Conservation (phyloP, 2,329 filamentous ascomycete species). For the Fusarium sp. region DNA sequence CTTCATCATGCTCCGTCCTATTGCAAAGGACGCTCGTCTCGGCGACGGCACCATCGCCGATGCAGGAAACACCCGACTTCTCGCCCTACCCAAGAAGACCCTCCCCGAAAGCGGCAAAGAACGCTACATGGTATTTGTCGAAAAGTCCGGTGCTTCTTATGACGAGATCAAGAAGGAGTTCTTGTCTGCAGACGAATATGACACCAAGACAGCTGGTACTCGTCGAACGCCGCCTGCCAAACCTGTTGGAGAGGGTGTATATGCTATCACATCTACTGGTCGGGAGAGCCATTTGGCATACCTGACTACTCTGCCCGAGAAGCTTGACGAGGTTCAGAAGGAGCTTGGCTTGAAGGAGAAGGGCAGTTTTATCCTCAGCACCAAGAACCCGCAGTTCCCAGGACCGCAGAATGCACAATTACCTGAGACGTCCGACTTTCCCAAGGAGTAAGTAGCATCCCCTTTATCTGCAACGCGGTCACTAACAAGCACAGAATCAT, state of each 20-base stretch:
- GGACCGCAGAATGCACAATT: conserved; percentile 74
- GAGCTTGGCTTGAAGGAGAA: conserved; percentile 78
- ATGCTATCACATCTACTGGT: conserved; percentile 80
- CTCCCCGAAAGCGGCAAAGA: conserved; percentile 78
- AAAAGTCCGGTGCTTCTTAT: conserved; percentile 76
- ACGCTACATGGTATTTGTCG: conserved; percentile 84
- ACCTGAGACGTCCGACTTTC: conserved; percentile 75
- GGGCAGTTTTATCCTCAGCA: conserved; percentile 82
- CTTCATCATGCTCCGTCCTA: conserved; percentile 82
- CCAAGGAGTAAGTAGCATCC: conserved; percentile 69
- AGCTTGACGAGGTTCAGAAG: conserved; percentile 78
- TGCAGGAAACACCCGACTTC: conserved; percentile 74
- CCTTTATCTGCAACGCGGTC: background rate
- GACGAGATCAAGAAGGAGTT: conserved; percentile 80
- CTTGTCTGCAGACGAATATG: conserved; percentile 74
- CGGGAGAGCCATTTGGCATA: conserved; percentile 83
- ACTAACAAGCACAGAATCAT: conserved; percentile 64
- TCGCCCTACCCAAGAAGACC: conserved; percentile 87
- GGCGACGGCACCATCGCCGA: conserved; percentile 63
- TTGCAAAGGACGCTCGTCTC: conserved; percentile 74
- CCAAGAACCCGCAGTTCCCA: conserved; percentile 81
- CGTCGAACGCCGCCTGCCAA: conserved; percentile 77
- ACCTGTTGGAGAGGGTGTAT: conserved; percentile 87
- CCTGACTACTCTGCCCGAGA: conserved; percentile 78
- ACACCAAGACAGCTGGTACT: conserved; percentile 80